These are phyloP conservation scores for Fragaria vesca DNA, from an alignment of 306 rosid species.

Conservation along the genomic window DNA sequence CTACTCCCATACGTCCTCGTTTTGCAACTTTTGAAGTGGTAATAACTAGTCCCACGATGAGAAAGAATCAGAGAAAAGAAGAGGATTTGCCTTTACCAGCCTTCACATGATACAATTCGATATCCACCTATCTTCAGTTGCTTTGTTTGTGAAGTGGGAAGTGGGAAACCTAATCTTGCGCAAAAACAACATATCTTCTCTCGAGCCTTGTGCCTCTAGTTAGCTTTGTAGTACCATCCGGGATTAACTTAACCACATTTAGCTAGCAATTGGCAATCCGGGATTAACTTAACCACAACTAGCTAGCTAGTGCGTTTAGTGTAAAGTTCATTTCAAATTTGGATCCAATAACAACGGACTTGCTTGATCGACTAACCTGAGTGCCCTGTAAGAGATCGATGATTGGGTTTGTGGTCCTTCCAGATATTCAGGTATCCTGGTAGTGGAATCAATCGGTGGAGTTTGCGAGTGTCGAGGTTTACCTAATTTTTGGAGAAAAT, in stretches of 20 bases:
- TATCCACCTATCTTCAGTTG: background rate
- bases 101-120: background rate
- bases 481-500: slow-evolving; percentile 4
- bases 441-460: background rate
- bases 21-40: background rate
- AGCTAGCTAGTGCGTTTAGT: background rate
- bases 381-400: background rate
- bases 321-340: background rate
- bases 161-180: background rate
- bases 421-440: background rate
- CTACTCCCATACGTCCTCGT: background rate
- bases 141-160: background rate
- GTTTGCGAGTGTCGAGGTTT: background rate
- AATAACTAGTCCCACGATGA: background rate
- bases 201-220: background rate
- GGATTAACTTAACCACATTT: background rate
- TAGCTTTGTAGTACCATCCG: background rate
- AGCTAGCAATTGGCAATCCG: no score
- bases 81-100: background rate
- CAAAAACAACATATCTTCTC: background rate
- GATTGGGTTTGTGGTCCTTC: background rate
- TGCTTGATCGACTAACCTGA: background rate
- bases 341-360: background rate
- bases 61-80: background rate
- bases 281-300: no score